A percentile compares a stretch with the other conserved stretches of the same genome.
phyloP scores from a whole-genome alignment of 129 eudicot genomes.

The Lactuca saligna region DNA sequence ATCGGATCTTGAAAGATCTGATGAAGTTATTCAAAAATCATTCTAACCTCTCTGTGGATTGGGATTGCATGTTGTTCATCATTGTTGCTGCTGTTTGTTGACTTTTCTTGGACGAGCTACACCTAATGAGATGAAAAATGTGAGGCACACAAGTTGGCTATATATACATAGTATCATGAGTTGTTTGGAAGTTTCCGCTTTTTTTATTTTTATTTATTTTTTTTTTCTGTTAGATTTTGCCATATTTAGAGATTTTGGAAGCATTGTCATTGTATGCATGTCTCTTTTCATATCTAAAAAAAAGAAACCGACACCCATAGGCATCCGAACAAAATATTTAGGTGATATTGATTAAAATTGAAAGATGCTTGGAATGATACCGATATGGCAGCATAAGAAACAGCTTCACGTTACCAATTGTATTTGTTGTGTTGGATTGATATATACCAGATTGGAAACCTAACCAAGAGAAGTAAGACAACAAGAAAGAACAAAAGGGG shows the following conservation, averaged over 20 bases:
- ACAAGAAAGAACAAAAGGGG: no score
- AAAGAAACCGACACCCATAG: background rate
- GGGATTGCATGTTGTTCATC: constrained; percentile 34
- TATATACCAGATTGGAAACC: no score
- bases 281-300: background rate
- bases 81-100: constrained; percentile 15
- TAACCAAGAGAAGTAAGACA: no score
- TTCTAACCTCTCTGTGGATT: constrained; percentile 26
- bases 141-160: background rate
- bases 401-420: constrained; percentile 4
- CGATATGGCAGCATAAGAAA: constrained; percentile 11
- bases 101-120: constrained; percentile 9
- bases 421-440: no score
- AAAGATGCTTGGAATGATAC: constrained; percentile 22
- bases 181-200: background rate
- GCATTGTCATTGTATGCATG: background rate
- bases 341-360: background rate
- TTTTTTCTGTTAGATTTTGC: background rate
- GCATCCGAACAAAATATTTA: background rate
- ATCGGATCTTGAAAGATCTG: background rate
- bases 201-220: no score
- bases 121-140: constrained; percentile 14
- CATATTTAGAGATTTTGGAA: constrained; percentile 1
- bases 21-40: background rate
- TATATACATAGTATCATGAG: background rate